Conservation (phyloP, 768 basidiomycete species). For the Phanerochaete carnosa region DNA sequence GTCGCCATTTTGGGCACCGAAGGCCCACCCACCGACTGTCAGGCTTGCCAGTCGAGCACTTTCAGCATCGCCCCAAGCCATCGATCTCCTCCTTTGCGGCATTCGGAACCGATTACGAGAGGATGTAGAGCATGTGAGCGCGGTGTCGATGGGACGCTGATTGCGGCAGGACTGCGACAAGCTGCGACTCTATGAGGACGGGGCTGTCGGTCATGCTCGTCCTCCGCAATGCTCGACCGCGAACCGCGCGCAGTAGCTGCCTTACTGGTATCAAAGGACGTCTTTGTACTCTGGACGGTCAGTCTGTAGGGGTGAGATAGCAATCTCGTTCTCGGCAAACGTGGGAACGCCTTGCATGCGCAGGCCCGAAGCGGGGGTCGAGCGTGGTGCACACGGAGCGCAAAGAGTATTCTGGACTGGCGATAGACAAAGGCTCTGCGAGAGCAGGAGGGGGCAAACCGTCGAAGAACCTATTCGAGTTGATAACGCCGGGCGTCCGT, state of each 20-base stretch:
- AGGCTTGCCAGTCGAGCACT: neutral
- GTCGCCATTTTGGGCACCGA: neutral
- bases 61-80: too few species aligned
- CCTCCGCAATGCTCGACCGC: neutral
- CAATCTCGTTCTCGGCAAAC: neutral
- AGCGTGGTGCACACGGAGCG: neutral
- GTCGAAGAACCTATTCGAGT: neutral
- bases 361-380: neutral
- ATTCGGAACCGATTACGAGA: neutral
- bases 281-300: neutral
- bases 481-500: neutral
- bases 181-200: neutral
- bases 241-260: neutral
- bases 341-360: neutral
- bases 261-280: neutral
- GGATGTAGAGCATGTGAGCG: neutral
- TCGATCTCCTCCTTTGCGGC: neutral
- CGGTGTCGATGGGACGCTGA: neutral
- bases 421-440: neutral
- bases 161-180: neutral
- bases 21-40: neutral
- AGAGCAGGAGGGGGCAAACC: neutral
- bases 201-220: neutral
- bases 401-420: neutral
- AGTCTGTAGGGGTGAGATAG: neutral